Base-by-base conservation (phyloP, 306 rosid species). In the Fagus crenata region DNA sequence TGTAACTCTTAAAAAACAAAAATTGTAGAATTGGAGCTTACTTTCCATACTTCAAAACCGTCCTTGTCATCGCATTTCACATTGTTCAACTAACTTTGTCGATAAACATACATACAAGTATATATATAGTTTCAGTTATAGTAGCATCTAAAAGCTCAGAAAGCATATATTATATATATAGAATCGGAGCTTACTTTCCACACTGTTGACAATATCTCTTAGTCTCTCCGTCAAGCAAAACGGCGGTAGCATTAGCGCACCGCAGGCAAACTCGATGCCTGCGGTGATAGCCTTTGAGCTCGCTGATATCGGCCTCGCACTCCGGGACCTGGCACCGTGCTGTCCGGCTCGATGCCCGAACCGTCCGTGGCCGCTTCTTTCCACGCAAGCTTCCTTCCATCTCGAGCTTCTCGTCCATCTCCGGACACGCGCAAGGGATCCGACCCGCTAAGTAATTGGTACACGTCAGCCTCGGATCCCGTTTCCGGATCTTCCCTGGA, bases 201-300 rank as follows among this genome's bases (percentile, higher is more conserved):
- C 99, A 96, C 93, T 96, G 99, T 75, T 96, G 99, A 67, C 99
- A 96, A 78, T 92, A 96, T 77, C 99, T 86, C 82, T 87, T 92
- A 5, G 80, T 17, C 56, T 91, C 93, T 13, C 93, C 96, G 35
- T 90, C 78, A 60, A 96, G 73, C 35, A 76, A 1, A 11, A 96
- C 99, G 3, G 89, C 82, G 6, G 79, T 3, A 15, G 98, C 96
- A 73, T 87, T 89, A 0, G 99, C 99, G 65, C 99, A 96, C 2
- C 85, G 89, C 39, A 96, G 83, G 75, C 99, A 96, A 36, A 96
- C 99, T 81, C 98, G 77, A 49, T 96, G 99, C 55, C 98, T 72
- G 53, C 89, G 87, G 67, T 96, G 99, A 78, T 96, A 96, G 0
- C 98, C 99, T 22, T 96, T 96, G 33, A 96, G 96, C 80, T 91